Evolutionary conservation across 2,329 filamentous ascomycete species (phyloP).

Genomic region (Torrubiella hemipterigena): DNA sequence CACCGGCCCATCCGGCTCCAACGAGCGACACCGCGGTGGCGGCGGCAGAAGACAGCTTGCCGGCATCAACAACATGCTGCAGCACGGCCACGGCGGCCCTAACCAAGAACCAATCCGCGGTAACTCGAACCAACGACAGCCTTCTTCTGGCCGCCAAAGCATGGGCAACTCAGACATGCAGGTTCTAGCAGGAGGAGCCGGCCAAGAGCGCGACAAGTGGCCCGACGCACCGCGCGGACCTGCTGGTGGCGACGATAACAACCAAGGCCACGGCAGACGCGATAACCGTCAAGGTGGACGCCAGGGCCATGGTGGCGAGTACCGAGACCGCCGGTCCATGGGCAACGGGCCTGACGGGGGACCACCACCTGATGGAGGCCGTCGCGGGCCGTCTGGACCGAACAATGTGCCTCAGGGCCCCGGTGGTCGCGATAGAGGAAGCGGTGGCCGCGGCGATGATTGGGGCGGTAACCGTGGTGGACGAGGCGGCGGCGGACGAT

Average conservation of each 20-base stretch:
- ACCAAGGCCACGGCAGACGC: conserved; percentile 30
- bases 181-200: conserved; percentile 40
- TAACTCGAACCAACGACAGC: conserved; percentile 20
- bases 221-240: conserved; percentile 18
- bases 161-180: conserved; percentile 44
- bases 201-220: conserved; percentile 30
- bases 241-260: conserved; percentile 24
- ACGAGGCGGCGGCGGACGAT: conserved; percentile 16
- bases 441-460: conserved; percentile 4
- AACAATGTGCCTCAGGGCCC: background rate
- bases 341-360: conserved; percentile 19
- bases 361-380: conserved; percentile 21
- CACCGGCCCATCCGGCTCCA: conserved; percentile 22
- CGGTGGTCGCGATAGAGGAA: conserved; percentile 5
- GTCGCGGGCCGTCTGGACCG: conserved; percentile 4
- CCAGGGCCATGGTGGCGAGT: conserved; percentile 27
- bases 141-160: conserved; percentile 27
- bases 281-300: conserved; percentile 27
- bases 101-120: conserved; percentile 23
- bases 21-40: conserved; percentile 27
- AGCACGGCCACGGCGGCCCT: conserved; percentile 33
- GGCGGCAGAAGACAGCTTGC: conserved; percentile 42
- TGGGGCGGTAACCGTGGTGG: background rate
- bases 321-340: conserved; percentile 29
- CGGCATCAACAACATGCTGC: conserved; percentile 47